Evolutionary conservation across 768 basidiomycete species (phyloP).

Genomic region (Arthromyces matolae): DNA sequence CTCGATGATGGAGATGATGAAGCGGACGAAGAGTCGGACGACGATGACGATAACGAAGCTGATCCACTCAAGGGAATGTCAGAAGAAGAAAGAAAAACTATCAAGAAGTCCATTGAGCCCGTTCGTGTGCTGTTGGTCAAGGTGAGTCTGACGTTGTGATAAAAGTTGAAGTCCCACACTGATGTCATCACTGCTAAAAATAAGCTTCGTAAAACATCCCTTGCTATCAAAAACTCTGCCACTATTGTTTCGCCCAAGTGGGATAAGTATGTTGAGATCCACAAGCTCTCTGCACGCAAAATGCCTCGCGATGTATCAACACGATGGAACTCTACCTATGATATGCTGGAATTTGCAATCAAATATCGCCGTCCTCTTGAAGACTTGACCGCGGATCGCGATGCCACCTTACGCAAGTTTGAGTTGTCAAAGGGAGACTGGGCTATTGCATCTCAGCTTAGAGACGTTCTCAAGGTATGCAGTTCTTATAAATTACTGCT

Average conservation of each 20-base stretch:
- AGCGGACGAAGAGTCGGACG: too few species aligned
- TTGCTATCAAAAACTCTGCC: conserved; percentile 5
- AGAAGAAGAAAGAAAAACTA: conserved; percentile 3
- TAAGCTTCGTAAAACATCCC: conserved; percentile 3
- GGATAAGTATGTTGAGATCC: conserved; percentile 3
- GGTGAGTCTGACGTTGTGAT: conserved; percentile 20
- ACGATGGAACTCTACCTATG: conserved; percentile 27
- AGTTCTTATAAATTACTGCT: conserved; percentile 3
- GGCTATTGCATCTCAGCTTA: conserved; percentile 31
- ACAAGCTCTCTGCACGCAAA: conserved; percentile 4
- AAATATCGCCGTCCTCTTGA: conserved; percentile 24
- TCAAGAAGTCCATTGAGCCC: conserved; percentile 19
- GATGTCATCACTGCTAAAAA: not conserved
- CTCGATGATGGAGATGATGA: conserved; percentile 20
- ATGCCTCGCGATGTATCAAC: conserved; percentile 30
- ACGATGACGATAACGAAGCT: too few species aligned
- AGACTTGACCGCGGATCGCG: conserved; percentile 17
- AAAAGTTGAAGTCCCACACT: not conserved
- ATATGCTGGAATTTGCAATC: conserved; percentile 28
- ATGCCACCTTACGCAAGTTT: conserved; percentile 13
- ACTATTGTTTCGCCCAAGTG: conserved; percentile 10
- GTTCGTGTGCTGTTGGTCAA: conserved; percentile 28
- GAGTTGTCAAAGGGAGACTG: conserved; percentile 12
- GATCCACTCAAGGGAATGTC: conserved; percentile 16
- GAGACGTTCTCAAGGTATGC: conserved; percentile 24